Evolutionary conservation across 176 grass and related monocot genomes (phyloP).

Genomic region (Carex cristatella): DNA sequence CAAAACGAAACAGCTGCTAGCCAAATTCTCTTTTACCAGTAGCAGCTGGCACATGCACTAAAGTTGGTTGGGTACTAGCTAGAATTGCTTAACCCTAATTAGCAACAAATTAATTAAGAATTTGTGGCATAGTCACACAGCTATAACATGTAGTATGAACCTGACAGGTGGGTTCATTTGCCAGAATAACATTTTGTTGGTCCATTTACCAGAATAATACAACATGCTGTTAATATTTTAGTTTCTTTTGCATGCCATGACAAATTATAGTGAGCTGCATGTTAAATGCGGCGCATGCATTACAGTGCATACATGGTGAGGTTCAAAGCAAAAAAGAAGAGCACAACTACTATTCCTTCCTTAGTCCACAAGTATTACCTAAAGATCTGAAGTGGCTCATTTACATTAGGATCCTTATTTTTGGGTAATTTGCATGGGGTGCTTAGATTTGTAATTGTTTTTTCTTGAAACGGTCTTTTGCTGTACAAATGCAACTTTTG

Average conservation of each 20-base stretch:
- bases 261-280: background rate
- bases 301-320: background rate
- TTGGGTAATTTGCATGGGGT: background rate
- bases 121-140: background rate
- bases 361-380: background rate
- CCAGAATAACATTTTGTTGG: background rate
- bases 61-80: background rate
- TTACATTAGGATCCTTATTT: background rate
- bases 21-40: background rate
- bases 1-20: background rate
- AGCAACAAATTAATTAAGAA: background rate
- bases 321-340: conserved; percentile 12
- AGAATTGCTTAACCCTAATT: background rate
- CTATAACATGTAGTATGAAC: background rate
- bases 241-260: background rate
- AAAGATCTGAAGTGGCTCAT: background rate
- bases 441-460: background rate
- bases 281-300: background rate
- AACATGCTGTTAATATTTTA: background rate
- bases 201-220: background rate
- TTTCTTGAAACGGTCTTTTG: too few relatives aligned
- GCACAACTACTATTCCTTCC: conserved; percentile 18
- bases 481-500: too few relatives aligned
- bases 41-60: conserved; percentile 5
- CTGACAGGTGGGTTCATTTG: background rate